Base-by-base conservation (phyloP, 352 stramenopile species). In the Globisporangium alternatum region DNA sequence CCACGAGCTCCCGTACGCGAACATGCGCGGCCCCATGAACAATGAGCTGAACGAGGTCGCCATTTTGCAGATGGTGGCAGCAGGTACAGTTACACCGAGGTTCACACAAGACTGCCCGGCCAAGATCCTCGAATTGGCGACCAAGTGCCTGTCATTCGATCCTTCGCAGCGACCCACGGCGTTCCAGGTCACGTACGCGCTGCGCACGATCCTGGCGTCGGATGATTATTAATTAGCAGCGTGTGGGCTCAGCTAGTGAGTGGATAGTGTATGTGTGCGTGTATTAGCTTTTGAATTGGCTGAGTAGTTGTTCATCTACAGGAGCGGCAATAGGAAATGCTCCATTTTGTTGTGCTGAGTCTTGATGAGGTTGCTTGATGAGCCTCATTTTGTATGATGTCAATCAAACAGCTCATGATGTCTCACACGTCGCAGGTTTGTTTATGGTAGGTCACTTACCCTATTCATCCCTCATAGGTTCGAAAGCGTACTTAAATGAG, bases 1-100 rank as follows among this genome's bases (percentile, higher is more conserved):
- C 2, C 76, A 83, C 55, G 55, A 70, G 31, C 54, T 80, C 19
- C 76, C 76, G 37, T 83, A 80, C 51, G 64, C 69, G 48, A 64
- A 76, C 37, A 60, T 72, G 52, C 62, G 68, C 47, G 63, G 67
- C 0, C 49, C 58, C 0, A 66, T 43, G 17, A 61, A 65, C 49
- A 81, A 80, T 49, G 65, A 56, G 39, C 55, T 84, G 25, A 63
- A 65, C 3, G 71, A 80, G 35, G 67, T 80, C 8, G 73, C 74
- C 0, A 53, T 84, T n/a, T 59, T 84, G 39, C 72, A 77, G 44
- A 78, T 80, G 64, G 74, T 84, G 19, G 71, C 74, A 1, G 53
- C 49, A 2, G 76, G 76, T 0, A 71, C 67, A 13, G 49, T 84
- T 12, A 31, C 48, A 3, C 76, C 76, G 3, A 70, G 61, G 13